Conservation (phyloP, 2,329 filamentous ascomycete species). For the Exophiala bonariae region DNA sequence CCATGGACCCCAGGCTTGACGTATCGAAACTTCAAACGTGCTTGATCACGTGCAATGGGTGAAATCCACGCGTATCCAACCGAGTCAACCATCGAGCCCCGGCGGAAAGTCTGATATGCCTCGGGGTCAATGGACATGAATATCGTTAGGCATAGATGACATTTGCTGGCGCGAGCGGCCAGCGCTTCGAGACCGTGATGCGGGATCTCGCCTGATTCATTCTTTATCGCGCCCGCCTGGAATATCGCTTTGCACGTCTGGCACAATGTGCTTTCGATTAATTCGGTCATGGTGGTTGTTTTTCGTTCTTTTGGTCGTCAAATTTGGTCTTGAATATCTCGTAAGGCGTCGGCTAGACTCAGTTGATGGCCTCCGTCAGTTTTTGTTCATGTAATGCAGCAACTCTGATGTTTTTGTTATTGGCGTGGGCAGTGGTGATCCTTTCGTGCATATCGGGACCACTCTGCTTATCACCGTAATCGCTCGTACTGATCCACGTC, state of each 20-base stretch:
- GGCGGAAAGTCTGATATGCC: slow-evolving; percentile 22
- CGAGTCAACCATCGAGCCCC: slow-evolving; percentile 12
- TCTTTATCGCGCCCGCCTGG: slow-evolving; percentile 11
- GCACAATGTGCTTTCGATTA: slow-evolving; percentile 23
- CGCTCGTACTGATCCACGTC: too few species aligned
- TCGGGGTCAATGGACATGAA: slow-evolving; percentile 29
- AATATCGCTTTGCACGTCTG: slow-evolving; percentile 26
- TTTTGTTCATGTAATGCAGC: too few species aligned
- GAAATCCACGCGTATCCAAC: slow-evolving; percentile 23
- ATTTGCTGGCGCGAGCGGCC: slow-evolving; percentile 25
- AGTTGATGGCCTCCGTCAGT: too few species aligned
- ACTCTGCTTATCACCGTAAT: too few species aligned
- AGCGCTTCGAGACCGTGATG: slow-evolving; percentile 27
- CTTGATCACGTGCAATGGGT: slow-evolving; percentile 28
- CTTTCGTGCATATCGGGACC: too few species aligned
- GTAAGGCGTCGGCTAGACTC: too few species aligned
- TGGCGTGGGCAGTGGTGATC: too few species aligned
- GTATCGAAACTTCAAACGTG: slow-evolving; percentile 27
- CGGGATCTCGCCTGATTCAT: slow-evolving; percentile 21
- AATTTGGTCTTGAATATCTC: too few species aligned
- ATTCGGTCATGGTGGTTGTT: slow-evolving; percentile 13
- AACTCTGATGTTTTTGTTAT: too few species aligned
- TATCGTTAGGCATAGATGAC: slow-evolving; percentile 28
- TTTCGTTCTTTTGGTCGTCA: too few species aligned
- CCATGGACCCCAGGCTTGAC: slow-evolving; percentile 9